Conservation (phyloP, 371 early-diverging fungal species). For the Lichtheimia corymbifera region DNA sequence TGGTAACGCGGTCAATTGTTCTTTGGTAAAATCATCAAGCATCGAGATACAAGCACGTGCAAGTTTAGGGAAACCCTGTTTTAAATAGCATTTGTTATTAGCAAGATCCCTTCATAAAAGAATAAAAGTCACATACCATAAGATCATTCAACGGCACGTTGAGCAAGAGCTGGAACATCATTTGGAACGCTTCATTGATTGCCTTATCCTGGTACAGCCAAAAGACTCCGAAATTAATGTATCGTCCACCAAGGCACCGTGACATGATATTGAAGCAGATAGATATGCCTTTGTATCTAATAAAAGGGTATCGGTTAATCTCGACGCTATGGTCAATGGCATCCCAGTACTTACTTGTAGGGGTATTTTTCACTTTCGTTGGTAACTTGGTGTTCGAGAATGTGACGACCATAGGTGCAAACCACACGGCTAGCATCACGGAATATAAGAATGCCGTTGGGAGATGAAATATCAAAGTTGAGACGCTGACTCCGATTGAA, state of each 20-base stretch:
- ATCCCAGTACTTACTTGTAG: slow-evolving; percentile 17
- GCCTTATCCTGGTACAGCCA: slow-evolving; percentile 88
- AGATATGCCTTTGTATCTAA: slow-evolving; percentile 78
- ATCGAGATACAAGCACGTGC: slow-evolving; percentile 58
- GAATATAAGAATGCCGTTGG: slow-evolving; percentile 90
- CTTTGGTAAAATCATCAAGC: slow-evolving; percentile 64
- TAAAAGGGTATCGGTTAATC: too few relatives aligned
- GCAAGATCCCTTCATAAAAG: neutral
- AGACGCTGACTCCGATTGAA: slow-evolving; percentile 81
- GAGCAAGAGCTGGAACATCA: slow-evolving; percentile 72
- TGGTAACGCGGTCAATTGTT: slow-evolving; percentile 65
- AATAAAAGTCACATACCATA: slow-evolving; percentile 49
- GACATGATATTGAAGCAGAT: slow-evolving; percentile 76
- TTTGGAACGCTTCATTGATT: slow-evolving; percentile 68
- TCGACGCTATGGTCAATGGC: neutral
- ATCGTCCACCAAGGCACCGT: slow-evolving; percentile 76
- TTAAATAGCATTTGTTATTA: neutral
- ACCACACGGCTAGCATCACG: slow-evolving; percentile 77
- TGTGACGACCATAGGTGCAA: slow-evolving; percentile 43
- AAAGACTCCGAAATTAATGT: slow-evolving; percentile 93
- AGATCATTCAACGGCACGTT: slow-evolving; percentile 74
- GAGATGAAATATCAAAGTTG: slow-evolving; percentile 82
- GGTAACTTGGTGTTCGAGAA: slow-evolving; percentile 30
- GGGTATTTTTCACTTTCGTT: slow-evolving; percentile 34
- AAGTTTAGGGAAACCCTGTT: slow-evolving; percentile 68